Conservation (phyloP, 768 basidiomycete genomes). For the Leccinum subgranulosum region DNA sequence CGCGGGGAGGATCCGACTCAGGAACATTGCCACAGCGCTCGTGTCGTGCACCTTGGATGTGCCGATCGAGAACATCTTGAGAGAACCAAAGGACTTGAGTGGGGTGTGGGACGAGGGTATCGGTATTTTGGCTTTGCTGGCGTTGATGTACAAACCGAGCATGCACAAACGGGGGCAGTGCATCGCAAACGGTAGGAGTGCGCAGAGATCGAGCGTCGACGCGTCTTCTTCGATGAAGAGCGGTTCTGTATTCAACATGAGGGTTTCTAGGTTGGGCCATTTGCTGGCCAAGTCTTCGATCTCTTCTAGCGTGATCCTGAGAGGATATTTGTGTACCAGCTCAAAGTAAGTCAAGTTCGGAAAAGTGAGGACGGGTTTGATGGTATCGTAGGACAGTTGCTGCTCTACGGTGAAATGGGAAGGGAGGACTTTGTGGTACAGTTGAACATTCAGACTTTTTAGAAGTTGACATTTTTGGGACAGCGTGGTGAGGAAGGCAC, state of each 20-base stretch:
- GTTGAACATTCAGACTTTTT: conserved; percentile 38
- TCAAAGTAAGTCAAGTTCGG: conserved; percentile 33
- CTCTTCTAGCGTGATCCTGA: conserved; percentile 38
- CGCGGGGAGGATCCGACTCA: conserved; percentile 49
- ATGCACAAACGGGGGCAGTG: conserved; percentile 37
- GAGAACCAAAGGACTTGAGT: conserved; percentile 19
- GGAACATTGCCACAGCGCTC: conserved; percentile 46
- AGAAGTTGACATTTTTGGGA: conserved; percentile 49
- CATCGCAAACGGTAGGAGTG: conserved; percentile 38
- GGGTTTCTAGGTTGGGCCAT: conserved; percentile 43
- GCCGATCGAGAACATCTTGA: conserved; percentile 42
- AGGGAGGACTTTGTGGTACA: conserved; percentile 23
- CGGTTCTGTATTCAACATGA: conserved; percentile 49
- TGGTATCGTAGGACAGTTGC: conserved; percentile 33
- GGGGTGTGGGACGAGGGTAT: conserved; percentile 5
- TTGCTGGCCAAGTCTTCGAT: conserved; percentile 42
- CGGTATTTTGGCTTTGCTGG: conserved; percentile 23
- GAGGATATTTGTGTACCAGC: conserved; percentile 28
- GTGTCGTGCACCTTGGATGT: conserved; percentile 45
- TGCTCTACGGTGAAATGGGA: conserved; percentile 16
- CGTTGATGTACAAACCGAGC: conserved; percentile 39
- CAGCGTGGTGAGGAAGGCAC: conserved; percentile 42
- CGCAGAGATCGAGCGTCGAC: conserved; percentile 35
- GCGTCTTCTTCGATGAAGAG: conserved; percentile 20
- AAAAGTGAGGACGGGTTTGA: conserved; percentile 36